phyloP scores from a whole-genome alignment of 768 basidiomycete genomes.

The Leccinum broughii region DNA sequence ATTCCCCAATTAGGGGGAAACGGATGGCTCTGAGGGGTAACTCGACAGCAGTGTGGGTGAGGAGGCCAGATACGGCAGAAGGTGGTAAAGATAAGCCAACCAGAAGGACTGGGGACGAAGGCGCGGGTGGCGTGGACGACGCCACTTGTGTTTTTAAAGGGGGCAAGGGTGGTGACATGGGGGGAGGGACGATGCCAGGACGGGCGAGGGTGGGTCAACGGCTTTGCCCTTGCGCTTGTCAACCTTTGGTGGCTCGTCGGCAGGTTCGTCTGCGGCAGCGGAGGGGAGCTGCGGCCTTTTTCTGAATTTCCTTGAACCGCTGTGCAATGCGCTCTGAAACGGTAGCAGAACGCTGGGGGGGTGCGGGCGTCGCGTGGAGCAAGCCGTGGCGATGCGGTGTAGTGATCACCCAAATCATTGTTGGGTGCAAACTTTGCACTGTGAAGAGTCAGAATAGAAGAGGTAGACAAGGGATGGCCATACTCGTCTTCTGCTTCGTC shows the following conservation, averaged over 20 bases:
- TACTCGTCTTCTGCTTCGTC: constrained; percentile 96
- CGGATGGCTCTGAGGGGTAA: constrained; percentile 60
- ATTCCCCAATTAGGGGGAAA: constrained; percentile 81
- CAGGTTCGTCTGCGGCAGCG: constrained; percentile 25
- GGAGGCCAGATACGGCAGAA: constrained; percentile 63
- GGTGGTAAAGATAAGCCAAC: constrained; percentile 74
- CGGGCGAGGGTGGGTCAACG: constrained; percentile 38
- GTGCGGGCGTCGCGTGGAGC: constrained; percentile 54
- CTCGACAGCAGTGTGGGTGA: constrained; percentile 69
- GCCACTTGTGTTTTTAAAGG: constrained; percentile 42
- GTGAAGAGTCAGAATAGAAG: constrained; percentile 13
- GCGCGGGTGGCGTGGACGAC: constrained; percentile 37
- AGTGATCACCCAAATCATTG: constrained; percentile 61
- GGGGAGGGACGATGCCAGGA: constrained; percentile 50
- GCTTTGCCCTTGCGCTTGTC: constrained; percentile 85
- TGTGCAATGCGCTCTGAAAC: constrained; percentile 86
- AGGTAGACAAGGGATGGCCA: constrained; percentile 32
- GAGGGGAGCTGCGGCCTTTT: constrained; percentile 41
- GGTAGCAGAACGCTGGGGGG: constrained; percentile 65
- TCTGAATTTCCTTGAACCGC: constrained; percentile 79
- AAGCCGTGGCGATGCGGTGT: constrained; percentile 76
- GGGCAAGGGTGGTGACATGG: constrained; percentile 61
- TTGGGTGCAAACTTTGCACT: constrained; percentile 90
- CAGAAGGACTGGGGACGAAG: constrained; percentile 61
- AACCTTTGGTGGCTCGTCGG: constrained; percentile 47